Conservation (phyloP, 495 filamentous ascomycete genomes). For the Penicillium taxi region DNA sequence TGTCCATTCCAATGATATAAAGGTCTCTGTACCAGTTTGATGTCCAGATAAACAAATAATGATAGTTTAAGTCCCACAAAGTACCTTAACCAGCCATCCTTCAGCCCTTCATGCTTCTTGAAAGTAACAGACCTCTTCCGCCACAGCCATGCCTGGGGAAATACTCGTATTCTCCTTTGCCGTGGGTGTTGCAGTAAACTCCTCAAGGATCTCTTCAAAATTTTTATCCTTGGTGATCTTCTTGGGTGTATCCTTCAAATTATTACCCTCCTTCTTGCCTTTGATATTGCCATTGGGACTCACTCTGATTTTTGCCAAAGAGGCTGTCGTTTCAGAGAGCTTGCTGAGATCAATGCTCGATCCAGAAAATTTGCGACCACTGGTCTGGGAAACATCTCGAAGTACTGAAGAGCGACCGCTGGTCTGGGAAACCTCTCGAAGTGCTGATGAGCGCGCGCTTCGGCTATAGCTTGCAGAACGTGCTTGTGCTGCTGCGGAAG, state of each 20-base stretch:
- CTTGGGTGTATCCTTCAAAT: conserved; percentile 11
- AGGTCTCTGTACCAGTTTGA: too few relatives aligned
- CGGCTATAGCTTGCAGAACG: conserved; percentile 26
- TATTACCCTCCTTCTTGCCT: conserved; percentile 33
- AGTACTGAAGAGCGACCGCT: too few relatives aligned
- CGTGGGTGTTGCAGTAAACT: too few relatives aligned
- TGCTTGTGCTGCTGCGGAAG: conserved; percentile 28
- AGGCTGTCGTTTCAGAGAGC: conserved; percentile 5
- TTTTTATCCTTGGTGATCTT: conserved; percentile 9
- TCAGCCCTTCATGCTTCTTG: too few relatives aligned
- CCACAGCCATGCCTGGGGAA: too few relatives aligned
- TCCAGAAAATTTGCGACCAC: conserved; percentile 25
- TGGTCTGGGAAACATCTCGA: conserved; percentile 27
- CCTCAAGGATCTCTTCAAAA: not conserved
- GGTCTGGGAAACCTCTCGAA: conserved; percentile 21
- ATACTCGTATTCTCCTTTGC: too few relatives aligned
- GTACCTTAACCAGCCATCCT: too few relatives aligned
- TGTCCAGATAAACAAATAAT: too few relatives aligned
- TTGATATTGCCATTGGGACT: conserved; percentile 34
- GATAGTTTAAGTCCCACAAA: too few relatives aligned
- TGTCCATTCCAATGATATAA: too few relatives aligned
- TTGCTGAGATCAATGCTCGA: conserved; percentile 19
- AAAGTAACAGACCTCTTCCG: too few relatives aligned
- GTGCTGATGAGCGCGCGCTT: conserved; percentile 12
- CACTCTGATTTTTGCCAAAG: conserved; percentile 17